Evolutionary conservation across 129 eudicot genomes (phyloP).

Genomic region (Smallanthus sonchifolius): DNA sequence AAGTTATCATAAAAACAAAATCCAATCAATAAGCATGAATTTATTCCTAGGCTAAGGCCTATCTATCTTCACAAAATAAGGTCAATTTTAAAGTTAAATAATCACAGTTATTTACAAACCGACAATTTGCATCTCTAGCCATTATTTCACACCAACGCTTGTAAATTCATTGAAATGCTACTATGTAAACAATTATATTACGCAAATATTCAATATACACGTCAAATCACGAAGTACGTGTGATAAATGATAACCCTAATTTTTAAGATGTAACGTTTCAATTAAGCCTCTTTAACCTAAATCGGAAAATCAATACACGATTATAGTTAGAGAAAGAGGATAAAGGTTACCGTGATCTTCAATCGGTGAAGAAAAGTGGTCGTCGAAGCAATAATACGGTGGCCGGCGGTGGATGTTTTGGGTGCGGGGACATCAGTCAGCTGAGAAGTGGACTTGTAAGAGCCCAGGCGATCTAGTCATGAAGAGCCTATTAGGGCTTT

Average conservation of each 20-base stretch:
- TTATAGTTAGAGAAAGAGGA: background rate
- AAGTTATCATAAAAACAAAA: background rate
- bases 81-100: background rate
- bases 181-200: background rate
- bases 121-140: background rate
- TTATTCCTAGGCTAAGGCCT: too few species aligned
- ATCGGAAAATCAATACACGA: background rate
- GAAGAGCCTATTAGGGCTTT: background rate
- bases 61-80: background rate
- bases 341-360: constrained; percentile 1
- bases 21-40: background rate
- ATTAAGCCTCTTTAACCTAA: background rate
- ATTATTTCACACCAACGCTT: background rate
- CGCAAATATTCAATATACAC: background rate
- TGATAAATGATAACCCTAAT: background rate
- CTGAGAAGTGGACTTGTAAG: background rate
- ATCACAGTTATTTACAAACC: background rate
- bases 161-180: background rate
- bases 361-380: background rate
- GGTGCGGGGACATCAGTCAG: background rate
- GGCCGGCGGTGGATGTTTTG: constrained; percentile 2
- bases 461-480: background rate
- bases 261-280: background rate
- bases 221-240: background rate
- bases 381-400: background rate